These are phyloP conservation scores for Phlyctochytrium arcticum DNA, from an alignment of 192 early-diverging fungal genomes.

Conservation along the genomic window DNA sequence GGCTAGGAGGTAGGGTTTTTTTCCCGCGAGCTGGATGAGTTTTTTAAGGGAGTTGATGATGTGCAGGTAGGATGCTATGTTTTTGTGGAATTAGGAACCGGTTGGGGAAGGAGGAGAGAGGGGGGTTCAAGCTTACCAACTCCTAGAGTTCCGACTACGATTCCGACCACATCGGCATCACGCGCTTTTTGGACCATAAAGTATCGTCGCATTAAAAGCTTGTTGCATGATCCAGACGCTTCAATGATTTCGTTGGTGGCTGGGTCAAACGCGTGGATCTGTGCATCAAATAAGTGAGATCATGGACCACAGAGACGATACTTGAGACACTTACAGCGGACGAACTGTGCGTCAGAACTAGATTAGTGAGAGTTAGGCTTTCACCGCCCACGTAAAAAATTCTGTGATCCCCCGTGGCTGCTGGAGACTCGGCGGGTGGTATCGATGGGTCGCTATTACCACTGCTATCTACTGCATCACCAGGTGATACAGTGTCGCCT, in stretches of 20 bases:
- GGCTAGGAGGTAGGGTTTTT: conserved; percentile 81
- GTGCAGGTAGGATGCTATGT: conserved; percentile 70
- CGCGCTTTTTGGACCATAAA: conserved; percentile 86
- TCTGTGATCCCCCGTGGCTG: conserved; percentile 53
- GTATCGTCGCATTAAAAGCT: conserved; percentile 55
- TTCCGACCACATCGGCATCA: conserved; percentile 89
- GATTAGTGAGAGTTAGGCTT: conserved; percentile 77
- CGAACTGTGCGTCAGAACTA: conserved; percentile 71
- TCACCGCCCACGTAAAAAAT: conserved; percentile 85
- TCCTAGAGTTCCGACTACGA: conserved; percentile 93
- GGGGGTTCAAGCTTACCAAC: conserved; percentile 59
- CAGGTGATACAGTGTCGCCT: too few species aligned
- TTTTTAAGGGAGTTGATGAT: conserved; percentile 78
- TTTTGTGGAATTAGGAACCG: not conserved
- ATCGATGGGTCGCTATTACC: too few species aligned
- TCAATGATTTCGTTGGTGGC: conserved; percentile 43
- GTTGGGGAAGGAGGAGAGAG: not conserved
- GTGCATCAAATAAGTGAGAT: not conserved
- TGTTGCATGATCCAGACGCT: conserved; percentile 23
- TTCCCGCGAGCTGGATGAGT: conserved; percentile 64
- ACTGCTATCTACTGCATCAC: too few species aligned
- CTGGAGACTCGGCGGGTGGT: too few species aligned
- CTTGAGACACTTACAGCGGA: too few species aligned
- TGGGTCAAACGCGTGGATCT: conserved; percentile 71
- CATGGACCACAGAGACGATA: conserved; percentile 45